These are phyloP conservation scores for Zygosaccharomyces pseudobailii DNA, from an alignment of 1,139 yeast genomes.

Conservation along the genomic window DNA sequence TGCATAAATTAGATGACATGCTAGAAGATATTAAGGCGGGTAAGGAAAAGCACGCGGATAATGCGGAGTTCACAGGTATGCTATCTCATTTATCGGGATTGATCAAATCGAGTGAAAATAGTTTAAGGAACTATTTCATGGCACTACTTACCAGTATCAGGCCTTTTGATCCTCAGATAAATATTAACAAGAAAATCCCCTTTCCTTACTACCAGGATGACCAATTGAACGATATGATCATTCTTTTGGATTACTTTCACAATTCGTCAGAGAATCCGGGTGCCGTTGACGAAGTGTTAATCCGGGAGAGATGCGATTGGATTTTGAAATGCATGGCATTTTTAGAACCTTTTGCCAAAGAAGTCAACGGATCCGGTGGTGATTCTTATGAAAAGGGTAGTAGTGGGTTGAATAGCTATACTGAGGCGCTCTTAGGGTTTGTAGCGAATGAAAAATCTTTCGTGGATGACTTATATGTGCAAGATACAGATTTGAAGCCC, in stretches of 20 bases:
- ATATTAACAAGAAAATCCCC: conserved; percentile 36
- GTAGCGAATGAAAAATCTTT: conserved; percentile 47
- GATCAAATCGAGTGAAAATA: conserved; percentile 33
- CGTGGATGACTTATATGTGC: conserved; percentile 38
- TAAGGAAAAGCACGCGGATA: conserved; percentile 25
- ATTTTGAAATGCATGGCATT: conserved; percentile 42
- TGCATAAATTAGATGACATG: conserved; percentile 39
- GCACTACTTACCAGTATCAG: conserved; percentile 28
- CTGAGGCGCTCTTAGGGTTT: conserved; percentile 47
- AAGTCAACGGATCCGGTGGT: conserved; percentile 38
- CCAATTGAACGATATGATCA: conserved; percentile 38
- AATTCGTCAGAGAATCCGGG: conserved; percentile 34
- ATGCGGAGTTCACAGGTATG: conserved; percentile 38
- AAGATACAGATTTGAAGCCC: conserved; percentile 36
- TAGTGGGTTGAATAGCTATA: conserved; percentile 54
- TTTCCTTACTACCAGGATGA: conserved; percentile 39
- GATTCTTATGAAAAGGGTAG: conserved; percentile 58
- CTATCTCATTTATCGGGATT: conserved; percentile 34
- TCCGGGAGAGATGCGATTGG: conserved; percentile 44
- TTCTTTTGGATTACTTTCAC: conserved; percentile 46
- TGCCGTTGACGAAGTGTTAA: conserved; percentile 41
- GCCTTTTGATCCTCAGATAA: conserved; percentile 40
- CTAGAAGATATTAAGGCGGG: conserved; percentile 34
- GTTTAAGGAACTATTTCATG: conserved; percentile 36
- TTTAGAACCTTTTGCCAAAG: conserved; percentile 45